A percentile compares a stretch with the other conserved stretches of the same genome.
phyloP scores from a whole-genome alignment of 305 asterid genomes.

The Nicotiana rustica region DNA sequence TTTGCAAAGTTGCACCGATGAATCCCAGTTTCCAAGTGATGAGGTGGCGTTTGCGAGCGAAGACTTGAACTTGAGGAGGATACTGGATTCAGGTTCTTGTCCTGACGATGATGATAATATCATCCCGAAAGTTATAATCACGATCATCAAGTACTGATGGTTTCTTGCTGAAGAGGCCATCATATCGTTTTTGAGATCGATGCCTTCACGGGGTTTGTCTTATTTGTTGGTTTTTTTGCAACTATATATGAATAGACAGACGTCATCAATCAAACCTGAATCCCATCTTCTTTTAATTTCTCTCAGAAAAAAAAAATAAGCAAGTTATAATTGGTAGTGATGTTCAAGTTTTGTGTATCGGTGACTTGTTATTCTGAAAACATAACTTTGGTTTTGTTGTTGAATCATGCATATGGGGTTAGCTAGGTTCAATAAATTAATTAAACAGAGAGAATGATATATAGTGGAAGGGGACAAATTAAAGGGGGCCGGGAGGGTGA shows the following conservation, averaged over 20 bases:
- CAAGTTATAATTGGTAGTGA: not conserved
- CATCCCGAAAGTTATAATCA: conserved; percentile 8
- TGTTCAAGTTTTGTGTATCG: not conserved
- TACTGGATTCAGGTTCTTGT: conserved; percentile 32
- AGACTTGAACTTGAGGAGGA: conserved; percentile 57
- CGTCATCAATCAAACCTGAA: not conserved
- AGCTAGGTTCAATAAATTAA: too few relatives aligned
- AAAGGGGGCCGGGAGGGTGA: conserved; percentile 26
- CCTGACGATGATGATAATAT: conserved; percentile 30
- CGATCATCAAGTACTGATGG: conserved; percentile 31
- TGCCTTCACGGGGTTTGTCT: conserved; percentile 25
- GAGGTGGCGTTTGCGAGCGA: conserved; percentile 49
- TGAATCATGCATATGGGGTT: too few relatives aligned
- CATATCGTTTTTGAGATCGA: not conserved
- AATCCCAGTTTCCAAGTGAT: conserved; percentile 52
- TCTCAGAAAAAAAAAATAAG: not conserved
- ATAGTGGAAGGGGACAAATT: too few relatives aligned
- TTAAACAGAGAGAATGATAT: too few relatives aligned
- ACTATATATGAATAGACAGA: not conserved
- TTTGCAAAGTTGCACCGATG: conserved; percentile 41
- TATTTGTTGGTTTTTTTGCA: not conserved
- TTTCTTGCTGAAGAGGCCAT: conserved; percentile 12
- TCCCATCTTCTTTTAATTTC: too few relatives aligned
- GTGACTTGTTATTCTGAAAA: not conserved
- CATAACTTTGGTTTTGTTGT: not conserved